Base-by-base conservation (phyloP, 768 basidiomycete genomes). In the Tulasnella sp. region DNA sequence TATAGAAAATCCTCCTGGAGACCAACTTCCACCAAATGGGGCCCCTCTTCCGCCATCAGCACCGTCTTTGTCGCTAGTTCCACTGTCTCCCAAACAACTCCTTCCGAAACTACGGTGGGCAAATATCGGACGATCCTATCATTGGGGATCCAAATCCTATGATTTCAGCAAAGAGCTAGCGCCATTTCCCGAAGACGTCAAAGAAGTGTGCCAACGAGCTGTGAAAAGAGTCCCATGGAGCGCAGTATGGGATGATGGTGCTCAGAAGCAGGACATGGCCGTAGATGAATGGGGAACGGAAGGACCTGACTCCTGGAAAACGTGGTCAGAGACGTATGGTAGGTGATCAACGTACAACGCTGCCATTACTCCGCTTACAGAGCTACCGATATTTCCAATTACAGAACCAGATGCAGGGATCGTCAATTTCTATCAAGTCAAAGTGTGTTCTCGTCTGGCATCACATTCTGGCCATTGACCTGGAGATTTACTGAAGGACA, bases 81-180 rank as follows among this genome's bases (percentile, higher is more conserved):
- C 84, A 0, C 68, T 73, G 7, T 68, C 70, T 2, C 72, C 80
- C 1, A 79, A 79, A 0, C 71, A 77, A 25, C 77, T 97, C 12
- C 65, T 93, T 15, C 75, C 74, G 4, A 92, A 88, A 68, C 69
- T 99, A 49, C 79, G 94, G 49, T 99, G 94, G 94, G 86, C 91
- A 1, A 98, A 94, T 66, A 85, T 99, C 50, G 94, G 94, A 9
- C 88, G 87, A 82, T 88, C 80, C 53, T 99, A 99, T 70, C 91
- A 98, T 73, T 97, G 94, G 94, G 87, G 89, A 2, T 87, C 82
- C 27, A 99, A 98, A 66, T 84, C 87, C 60, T 99, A 99, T 67
- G 90, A 96, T 66, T 92, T 96, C 64, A 78, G 80, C 1, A 81
- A 77, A 53, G 80, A 80, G 2, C 81, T 79, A 59, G 83, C 80